A percentile compares a stretch with the other conserved stretches of the same genome.
Evolutionary conservation across 2,329 filamentous ascomycete genomes (phyloP).

Genomic region (Gremmenia infestans): DNA sequence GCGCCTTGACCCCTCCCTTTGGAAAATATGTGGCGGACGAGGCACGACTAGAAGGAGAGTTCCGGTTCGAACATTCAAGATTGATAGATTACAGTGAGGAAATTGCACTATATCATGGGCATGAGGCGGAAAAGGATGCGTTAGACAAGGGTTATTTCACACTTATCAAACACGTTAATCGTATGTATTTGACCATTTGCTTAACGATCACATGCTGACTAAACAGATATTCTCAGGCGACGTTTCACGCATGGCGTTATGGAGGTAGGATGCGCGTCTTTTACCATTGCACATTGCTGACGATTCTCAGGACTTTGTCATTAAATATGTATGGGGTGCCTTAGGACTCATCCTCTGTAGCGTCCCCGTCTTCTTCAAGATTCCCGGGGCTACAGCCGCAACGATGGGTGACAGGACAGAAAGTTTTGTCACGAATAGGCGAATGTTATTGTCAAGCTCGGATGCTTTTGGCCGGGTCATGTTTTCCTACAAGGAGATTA

Average conservation of each 20-base stretch:
- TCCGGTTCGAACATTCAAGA: conserved; percentile 89
- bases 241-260: conserved; percentile 98
- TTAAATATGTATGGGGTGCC: conserved; percentile 99
- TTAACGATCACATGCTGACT: conserved; percentile 1
- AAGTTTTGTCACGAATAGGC: conserved; percentile 87
- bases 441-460: conserved; percentile 87
- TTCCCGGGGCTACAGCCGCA: conserved; percentile 58
- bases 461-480: conserved; percentile 94
- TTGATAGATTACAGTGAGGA: conserved; percentile 96
- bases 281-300: background rate
- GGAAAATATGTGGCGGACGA: conserved; percentile 98
- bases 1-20: conserved; percentile 89
- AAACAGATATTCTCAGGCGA: conserved; percentile 69
- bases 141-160: conserved; percentile 99
- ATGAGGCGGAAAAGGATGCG: conserved; percentile 91
- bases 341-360: conserved; percentile 87
- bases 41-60: conserved; percentile 89
- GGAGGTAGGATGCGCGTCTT: conserved; percentile 47
- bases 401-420: conserved; percentile 66
- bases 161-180: conserved; percentile 95
- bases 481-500: conserved; percentile 98
- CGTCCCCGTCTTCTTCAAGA: conserved; percentile 91
- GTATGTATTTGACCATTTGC: conserved; percentile 10
- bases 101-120: conserved; percentile 84
- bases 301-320: conserved; percentile 71